Base-by-base conservation (phyloP, 768 basidiomycete species). In the Boletus vinaceobasis region DNA sequence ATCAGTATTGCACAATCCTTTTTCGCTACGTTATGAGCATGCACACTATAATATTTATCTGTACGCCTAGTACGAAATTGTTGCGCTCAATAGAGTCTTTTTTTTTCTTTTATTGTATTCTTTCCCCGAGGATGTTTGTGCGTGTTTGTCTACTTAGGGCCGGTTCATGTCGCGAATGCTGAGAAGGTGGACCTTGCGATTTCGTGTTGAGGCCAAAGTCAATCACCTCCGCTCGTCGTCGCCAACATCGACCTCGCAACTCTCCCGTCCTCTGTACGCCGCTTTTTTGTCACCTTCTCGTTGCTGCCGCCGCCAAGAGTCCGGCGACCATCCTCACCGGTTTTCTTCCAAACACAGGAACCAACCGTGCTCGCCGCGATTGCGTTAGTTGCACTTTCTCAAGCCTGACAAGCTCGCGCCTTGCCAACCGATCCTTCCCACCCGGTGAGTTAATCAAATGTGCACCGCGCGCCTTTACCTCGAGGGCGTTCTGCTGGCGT, bases 81-180 rank as follows among this genome's bases (percentile, higher is more conserved):
- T 26, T 45, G 21, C 26, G 48, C 35, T 32, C 23, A 43, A 45
- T 13, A 32, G 43, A 47, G 2, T 3, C 32, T 21, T 15, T 26
- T 4, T 23, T 11, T 26, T 17, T 32, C 26, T 19, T 32, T 45
- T 4, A 8, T 45, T 42, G 31, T 43, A 9, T 3, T 19, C 29
- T 11, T n/a, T 38, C n/a, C 9, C 7, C 33, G 11, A 21, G 44
- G 19, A 3, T 60, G 2, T 71, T 71, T 71, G 69, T 11, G n/a
- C 14, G 37, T 71, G 57, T 72, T 71, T 71, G 62, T 55, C 17
- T 69, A 11, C 61, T 72, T 71, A 71, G 69, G 69, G 69, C 69
- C 65, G 69, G 69, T 66, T 59, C 46, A 52, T 55, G 65, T 60
- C 64, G 61, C 53, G 62, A 50, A 52, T 43, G 61, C 57, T 61